Percentiles rank a stretch among this genome's conserved stretches.
These are phyloP conservation scores for Biscogniauxia marginata DNA, from an alignment of 2,329 filamentous ascomycete species.

Conservation along the genomic window DNA sequence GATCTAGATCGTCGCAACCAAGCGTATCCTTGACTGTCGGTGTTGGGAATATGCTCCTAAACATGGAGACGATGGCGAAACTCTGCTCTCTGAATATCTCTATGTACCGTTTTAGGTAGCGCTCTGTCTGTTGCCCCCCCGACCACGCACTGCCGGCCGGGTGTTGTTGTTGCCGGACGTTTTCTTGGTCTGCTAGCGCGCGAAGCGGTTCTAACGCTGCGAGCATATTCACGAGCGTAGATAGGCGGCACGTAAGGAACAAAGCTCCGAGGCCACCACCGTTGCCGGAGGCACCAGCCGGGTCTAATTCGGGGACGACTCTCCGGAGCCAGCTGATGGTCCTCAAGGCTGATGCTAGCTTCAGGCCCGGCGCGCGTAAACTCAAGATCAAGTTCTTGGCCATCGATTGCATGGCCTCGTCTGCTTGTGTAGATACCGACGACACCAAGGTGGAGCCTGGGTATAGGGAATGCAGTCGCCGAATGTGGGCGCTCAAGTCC, in stretches of 20 bases:
- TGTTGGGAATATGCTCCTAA: conserved; percentile 78
- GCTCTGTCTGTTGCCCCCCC: conserved; percentile 86
- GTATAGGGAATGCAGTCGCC: conserved; percentile 79
- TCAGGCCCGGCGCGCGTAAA: conserved; percentile 74
- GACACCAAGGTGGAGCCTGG: conserved; percentile 73
- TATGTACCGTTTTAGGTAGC: conserved; percentile 91
- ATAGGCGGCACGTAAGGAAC: conserved; percentile 83
- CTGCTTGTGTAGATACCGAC: conserved; percentile 73
- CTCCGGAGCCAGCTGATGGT: conserved; percentile 89
- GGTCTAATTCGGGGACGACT: conserved; percentile 76
- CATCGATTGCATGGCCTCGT: conserved; percentile 85
- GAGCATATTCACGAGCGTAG: conserved; percentile 75
- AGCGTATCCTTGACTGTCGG: conserved; percentile 17
- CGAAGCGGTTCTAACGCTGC: conserved; percentile 81
- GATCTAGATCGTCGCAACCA: conserved; percentile 32
- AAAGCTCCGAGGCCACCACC: conserved; percentile 75
- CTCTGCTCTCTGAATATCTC: conserved; percentile 98
- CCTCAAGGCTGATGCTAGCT: conserved; percentile 85
- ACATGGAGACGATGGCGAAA: conserved; percentile 93
- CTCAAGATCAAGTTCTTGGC: conserved; percentile 78
- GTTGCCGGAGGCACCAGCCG: conserved; percentile 35
- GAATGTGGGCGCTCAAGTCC: conserved; percentile 91
- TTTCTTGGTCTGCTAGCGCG: conserved; percentile 88
- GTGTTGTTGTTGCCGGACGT: conserved; percentile 43
- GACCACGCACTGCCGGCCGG: conserved; percentile 50